Base-by-base conservation (phyloP, 768 basidiomycete genomes). In the Termitomyces eurrhizus region DNA sequence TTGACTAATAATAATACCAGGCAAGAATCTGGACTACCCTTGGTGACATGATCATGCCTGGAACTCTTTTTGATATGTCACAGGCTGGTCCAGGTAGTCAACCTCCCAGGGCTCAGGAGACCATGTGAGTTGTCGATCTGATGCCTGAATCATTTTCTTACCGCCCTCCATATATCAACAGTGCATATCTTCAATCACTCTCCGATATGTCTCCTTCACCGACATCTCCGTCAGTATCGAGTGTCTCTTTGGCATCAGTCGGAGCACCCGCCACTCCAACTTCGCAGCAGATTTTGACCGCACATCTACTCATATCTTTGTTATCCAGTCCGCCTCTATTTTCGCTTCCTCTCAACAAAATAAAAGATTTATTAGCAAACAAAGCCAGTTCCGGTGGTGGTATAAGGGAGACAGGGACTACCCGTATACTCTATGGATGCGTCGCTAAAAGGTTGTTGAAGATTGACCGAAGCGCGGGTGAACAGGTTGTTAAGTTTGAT, bases 371-470 rank as follows among this genome's bases (percentile, higher is more conserved):
- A 24, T 72, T 92, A 24, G 72, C 78, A 7, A 65, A 69, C 21
- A 84, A 79, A 64, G 77, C 76, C 53, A 78, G 70, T 66, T 65
- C 64, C 46, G 71, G 66, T 53, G 76, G 75, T 11, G 66, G 68
- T 18, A 68, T 68, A 26, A 64, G 73, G 3, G 78, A 77, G 18
- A 75, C 78, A 58, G 80, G 82, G 41, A 76, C 83, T 12, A 87
- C 83, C 9, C 77, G 88, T 45, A 83, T 89, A 16, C 70, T 92
- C 13, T 93, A 90, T 66, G 84, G 79, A 2, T 91, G 90, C 67
- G 88, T 92, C n/a, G 91, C 88, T 16, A 93, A 92, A 74, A 78
- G 88, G 62, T 73, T 93, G 55, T 69, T 93, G 61, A 88, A 83
- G 72, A 90, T 92, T 64, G 90, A 92, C 55, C 78, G 91, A 46